A percentile compares a stretch with the other conserved stretches of the same genome.
These are phyloP conservation scores for Stagonosporopsis tanaceti DNA, from an alignment of 2,329 filamentous ascomycete species.

Conservation along the genomic window DNA sequence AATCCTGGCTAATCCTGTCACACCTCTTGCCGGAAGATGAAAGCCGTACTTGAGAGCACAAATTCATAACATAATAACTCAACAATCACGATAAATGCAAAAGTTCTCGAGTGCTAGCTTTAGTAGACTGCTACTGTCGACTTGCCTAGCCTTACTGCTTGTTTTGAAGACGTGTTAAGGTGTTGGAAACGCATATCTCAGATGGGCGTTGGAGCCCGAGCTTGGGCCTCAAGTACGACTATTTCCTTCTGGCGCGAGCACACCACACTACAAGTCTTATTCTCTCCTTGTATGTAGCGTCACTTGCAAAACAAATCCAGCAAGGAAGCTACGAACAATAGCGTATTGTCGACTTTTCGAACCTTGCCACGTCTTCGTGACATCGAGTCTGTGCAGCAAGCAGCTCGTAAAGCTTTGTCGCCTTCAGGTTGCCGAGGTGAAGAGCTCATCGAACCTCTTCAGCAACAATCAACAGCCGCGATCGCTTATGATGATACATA, in stretches of 20 bases:
- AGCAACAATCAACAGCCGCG: neutral
- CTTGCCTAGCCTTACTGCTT: too few relatives aligned
- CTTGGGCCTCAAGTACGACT: too few relatives aligned
- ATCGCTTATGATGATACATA: neutral
- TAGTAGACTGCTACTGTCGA: too few relatives aligned
- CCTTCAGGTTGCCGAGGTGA: neutral
- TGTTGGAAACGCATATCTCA: too few relatives aligned
- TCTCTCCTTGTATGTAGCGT: neutral
- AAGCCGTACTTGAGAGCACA: too few relatives aligned
- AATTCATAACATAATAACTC: too few relatives aligned
- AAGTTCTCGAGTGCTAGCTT: too few relatives aligned
- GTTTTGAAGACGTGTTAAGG: too few relatives aligned
- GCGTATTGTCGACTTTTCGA: neutral
- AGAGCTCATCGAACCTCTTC: neutral
- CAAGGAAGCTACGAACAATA: neutral
- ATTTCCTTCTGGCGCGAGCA: too few relatives aligned
- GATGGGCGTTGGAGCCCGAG: too few relatives aligned
- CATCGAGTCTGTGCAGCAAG: neutral
- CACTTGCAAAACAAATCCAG: neutral
- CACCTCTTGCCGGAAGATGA: neutral
- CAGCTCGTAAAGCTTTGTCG: neutral
- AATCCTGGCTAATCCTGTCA: neutral
- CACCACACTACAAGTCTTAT: constrained; percentile 3
- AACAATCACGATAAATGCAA: too few relatives aligned
- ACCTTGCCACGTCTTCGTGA: neutral